Percentiles rank a stretch among this genome's conserved stretches.
These are phyloP conservation scores for Eurotiales sp. DNA, from an alignment of 2,329 filamentous ascomycete genomes.

Conservation along the genomic window DNA sequence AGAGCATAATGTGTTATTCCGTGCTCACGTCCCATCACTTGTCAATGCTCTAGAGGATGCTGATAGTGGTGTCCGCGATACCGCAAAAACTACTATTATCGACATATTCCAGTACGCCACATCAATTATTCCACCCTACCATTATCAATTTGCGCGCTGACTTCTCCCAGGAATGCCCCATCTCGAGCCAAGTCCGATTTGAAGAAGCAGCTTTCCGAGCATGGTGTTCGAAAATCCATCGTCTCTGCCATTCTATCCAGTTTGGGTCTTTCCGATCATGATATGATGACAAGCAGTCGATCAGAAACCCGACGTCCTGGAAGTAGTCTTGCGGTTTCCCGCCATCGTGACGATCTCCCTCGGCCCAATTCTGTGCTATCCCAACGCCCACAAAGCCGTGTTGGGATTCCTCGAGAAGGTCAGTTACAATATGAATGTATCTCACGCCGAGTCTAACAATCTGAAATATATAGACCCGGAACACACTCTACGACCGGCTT, in stretches of 20 bases:
- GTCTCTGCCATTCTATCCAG: constrained; percentile 75
- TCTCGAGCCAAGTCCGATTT: constrained; percentile 82
- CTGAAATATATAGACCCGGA: constrained; percentile 13
- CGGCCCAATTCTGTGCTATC: constrained; percentile 31
- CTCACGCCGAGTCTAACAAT: constrained; percentile 9
- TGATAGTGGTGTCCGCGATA: constrained; percentile 80
- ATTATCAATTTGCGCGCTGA: too few species aligned
- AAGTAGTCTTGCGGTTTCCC: constrained; percentile 24
- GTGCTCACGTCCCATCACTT: constrained; percentile 73
- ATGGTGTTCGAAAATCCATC: constrained; percentile 83
- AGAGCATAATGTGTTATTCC: constrained; percentile 74
- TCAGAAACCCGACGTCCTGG: constrained; percentile 20
- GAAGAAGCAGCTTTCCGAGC: constrained; percentile 77
- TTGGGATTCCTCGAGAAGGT: constrained; percentile 12
- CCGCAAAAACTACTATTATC: constrained; percentile 76
- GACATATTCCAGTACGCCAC: constrained; percentile 74
- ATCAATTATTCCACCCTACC: too few species aligned
- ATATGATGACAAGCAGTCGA: constrained; percentile 20
- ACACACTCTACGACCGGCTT: constrained; percentile 18
- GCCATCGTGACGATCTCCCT: constrained; percentile 24
- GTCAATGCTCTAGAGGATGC: constrained; percentile 88
- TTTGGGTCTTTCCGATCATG: constrained; percentile 52
- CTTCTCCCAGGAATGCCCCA: constrained; percentile 70
- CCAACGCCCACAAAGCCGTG: constrained; percentile 22
- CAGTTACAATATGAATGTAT: constrained; percentile 19